A percentile compares a stretch with the other conserved stretches of the same genome.
These are phyloP conservation scores for Flueggea neowawraea DNA, from an alignment of 441 rosid genomes.

Conservation along the genomic window DNA sequence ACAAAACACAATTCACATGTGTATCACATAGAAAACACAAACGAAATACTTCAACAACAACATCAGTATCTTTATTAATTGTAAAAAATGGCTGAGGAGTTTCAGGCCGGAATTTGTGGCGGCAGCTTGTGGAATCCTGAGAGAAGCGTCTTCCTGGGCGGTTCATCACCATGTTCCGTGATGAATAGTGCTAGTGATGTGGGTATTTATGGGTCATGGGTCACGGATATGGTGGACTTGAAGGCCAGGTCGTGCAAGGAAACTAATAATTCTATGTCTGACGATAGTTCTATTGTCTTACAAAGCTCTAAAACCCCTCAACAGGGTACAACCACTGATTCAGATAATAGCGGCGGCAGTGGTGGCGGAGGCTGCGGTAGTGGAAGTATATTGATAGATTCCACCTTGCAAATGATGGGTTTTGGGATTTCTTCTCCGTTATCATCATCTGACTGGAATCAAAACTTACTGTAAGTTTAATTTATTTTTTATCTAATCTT, in stretches of 20 bases:
- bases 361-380: slow-evolving; percentile 43
- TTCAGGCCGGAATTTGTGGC: slow-evolving; percentile 54
- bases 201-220: slow-evolving; percentile 31
- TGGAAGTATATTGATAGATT: slow-evolving; percentile 46
- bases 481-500: background rate
- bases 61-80: no score
- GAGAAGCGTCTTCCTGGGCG: slow-evolving; percentile 30
- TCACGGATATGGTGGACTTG: slow-evolving; percentile 27
- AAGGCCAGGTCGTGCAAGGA: slow-evolving; percentile 34
- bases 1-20: background rate
- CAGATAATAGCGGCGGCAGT: slow-evolving; percentile 54
- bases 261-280: slow-evolving; percentile 15
- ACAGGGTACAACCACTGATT: slow-evolving; percentile 26
- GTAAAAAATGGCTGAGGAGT: slow-evolving; percentile 61
- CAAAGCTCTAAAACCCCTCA: slow-evolving; percentile 30
- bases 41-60: background rate
- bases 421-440: slow-evolving; percentile 50
- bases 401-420: slow-evolving; percentile 58
- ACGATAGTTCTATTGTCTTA: slow-evolving; percentile 22
- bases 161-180: slow-evolving; percentile 44
- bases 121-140: slow-evolving; percentile 70
- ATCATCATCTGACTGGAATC: slow-evolving; percentile 63
- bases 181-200: slow-evolving; percentile 19
- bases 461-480: slow-evolving; percentile 46
- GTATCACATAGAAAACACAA: no score